A percentile compares a stretch with the other conserved stretches of the same genome.
phyloP scores from a whole-genome alignment of 1,139 yeast species.

The Insectozyma bohioensis region DNA sequence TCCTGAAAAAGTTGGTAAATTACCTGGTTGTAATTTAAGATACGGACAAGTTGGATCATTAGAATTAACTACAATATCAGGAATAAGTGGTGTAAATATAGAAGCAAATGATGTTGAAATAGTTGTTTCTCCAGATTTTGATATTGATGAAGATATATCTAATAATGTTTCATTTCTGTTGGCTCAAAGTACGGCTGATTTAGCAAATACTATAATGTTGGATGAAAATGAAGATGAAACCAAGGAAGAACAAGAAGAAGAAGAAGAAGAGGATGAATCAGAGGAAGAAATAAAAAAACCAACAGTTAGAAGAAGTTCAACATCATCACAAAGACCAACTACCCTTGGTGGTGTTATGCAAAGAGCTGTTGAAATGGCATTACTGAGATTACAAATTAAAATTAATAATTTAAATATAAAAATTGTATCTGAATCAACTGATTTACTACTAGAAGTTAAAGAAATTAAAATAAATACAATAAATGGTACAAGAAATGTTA shows the following conservation, averaged over 20 bases:
- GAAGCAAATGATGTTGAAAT: slow-evolving; percentile 57
- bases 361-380: slow-evolving; percentile 66
- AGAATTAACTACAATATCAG: slow-evolving; percentile 33
- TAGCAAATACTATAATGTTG: slow-evolving; percentile 60
- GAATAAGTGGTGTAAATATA: slow-evolving; percentile 60
- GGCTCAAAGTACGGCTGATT: slow-evolving; percentile 65
- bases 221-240: slow-evolving; percentile 22
- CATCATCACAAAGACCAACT: slow-evolving; percentile 23
- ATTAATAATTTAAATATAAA: slow-evolving; percentile 46
- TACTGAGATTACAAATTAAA: slow-evolving; percentile 57
- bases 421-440: slow-evolving; percentile 49
- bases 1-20: slow-evolving; percentile 61
- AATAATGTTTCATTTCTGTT: slow-evolving; percentile 38
- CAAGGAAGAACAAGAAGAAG: slow-evolving; percentile 18
- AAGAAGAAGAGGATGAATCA: slow-evolving; percentile 18
- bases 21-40: slow-evolving; percentile 68
- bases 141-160: slow-evolving; percentile 28
- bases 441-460: slow-evolving; percentile 45
- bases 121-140: slow-evolving; percentile 52
- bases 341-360: slow-evolving; percentile 58
- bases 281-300: slow-evolving; percentile 15
- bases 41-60: slow-evolving; percentile 61
- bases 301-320: slow-evolving; percentile 10
- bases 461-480: slow-evolving; percentile 38
- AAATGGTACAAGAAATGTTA: slow-evolving; percentile 49